Percentiles rank a stretch among this genome's conserved stretches.
Conservation (phyloP, 768 basidiomycete genomes). For the Russula ochroleuca region DNA sequence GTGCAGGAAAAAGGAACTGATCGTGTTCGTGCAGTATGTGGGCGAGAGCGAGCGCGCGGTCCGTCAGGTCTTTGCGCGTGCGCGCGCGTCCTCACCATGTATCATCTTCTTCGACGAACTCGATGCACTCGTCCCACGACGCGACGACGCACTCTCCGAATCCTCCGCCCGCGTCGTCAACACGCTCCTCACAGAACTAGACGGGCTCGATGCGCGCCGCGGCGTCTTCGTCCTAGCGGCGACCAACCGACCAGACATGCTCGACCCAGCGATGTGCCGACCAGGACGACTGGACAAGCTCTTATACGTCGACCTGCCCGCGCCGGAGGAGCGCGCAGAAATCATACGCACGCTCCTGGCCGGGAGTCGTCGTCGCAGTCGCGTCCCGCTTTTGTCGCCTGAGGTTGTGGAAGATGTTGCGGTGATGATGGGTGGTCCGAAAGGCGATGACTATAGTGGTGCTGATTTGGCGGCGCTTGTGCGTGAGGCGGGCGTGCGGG, state of each 20-base stretch:
- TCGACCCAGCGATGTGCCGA: constrained; percentile 97
- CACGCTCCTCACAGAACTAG: constrained; percentile 89
- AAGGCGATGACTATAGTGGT: constrained; percentile 86
- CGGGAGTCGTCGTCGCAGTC: constrained; percentile 43
- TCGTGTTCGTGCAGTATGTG: constrained; percentile 62
- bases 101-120: constrained; percentile 96
- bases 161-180: constrained; percentile 92
- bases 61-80: constrained; percentile 89
- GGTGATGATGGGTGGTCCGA: constrained; percentile 49
- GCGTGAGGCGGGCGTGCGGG: constrained; percentile 85
- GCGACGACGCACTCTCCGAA: constrained; percentile 85
- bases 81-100: constrained; percentile 89
- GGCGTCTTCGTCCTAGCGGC: constrained; percentile 92
- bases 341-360: constrained; percentile 70
- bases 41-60: constrained; percentile 97
- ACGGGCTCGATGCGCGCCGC: constrained; percentile 83
- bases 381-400: constrained; percentile 52
- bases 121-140: constrained; percentile 84
- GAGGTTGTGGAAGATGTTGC: constrained; percentile 33
- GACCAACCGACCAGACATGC: constrained; percentile 95
- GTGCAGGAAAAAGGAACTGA: neutral
- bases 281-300: constrained; percentile 93
- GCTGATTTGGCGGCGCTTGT: constrained; percentile 88
- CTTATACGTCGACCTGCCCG: constrained; percentile 86
- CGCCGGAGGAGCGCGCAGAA: constrained; percentile 67